These are phyloP conservation scores for Daldinia loculata DNA, from an alignment of 495 filamentous ascomycete species.

Conservation along the genomic window DNA sequence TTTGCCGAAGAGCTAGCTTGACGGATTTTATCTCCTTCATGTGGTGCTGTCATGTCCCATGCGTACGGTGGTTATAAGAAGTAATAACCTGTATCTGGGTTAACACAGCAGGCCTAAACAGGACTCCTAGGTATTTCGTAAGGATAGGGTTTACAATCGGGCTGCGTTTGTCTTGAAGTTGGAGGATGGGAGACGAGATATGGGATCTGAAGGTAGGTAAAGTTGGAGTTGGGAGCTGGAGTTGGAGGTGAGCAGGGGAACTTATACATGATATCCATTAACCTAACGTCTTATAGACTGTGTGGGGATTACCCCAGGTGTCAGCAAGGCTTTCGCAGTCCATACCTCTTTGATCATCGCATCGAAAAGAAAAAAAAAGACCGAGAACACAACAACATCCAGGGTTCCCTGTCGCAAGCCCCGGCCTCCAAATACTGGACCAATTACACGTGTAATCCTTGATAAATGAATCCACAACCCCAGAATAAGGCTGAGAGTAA, in stretches of 20 bases:
- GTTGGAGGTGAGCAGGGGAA: slow-evolving; percentile 7
- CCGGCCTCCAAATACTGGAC: neutral
- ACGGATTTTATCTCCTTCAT: neutral
- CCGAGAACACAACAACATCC: neutral
- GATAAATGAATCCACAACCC: neutral
- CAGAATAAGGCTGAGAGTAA: neutral
- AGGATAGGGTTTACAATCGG: too few relatives aligned
- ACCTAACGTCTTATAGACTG: slow-evolving; percentile 6
- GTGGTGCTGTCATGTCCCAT: neutral
- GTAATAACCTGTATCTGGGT: neutral
- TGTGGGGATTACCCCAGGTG: slow-evolving; percentile 6
- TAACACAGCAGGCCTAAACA: neutral
- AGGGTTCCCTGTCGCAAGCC: neutral
- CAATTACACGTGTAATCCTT: neutral
- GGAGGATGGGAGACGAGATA: neutral
- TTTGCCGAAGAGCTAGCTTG: neutral
- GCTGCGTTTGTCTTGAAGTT: neutral
- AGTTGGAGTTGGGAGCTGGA: neutral
- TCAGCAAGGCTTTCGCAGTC: neutral
- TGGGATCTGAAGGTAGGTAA: neutral
- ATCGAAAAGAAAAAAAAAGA: slow-evolving; percentile 3
- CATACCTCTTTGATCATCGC: slow-evolving; percentile 1
- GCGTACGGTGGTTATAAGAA: neutral
- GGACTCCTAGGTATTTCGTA: neutral
- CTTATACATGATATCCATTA: neutral